phyloP scores from a whole-genome alignment of 495 filamentous ascomycete genomes.

The Penicillium verhagenii region DNA sequence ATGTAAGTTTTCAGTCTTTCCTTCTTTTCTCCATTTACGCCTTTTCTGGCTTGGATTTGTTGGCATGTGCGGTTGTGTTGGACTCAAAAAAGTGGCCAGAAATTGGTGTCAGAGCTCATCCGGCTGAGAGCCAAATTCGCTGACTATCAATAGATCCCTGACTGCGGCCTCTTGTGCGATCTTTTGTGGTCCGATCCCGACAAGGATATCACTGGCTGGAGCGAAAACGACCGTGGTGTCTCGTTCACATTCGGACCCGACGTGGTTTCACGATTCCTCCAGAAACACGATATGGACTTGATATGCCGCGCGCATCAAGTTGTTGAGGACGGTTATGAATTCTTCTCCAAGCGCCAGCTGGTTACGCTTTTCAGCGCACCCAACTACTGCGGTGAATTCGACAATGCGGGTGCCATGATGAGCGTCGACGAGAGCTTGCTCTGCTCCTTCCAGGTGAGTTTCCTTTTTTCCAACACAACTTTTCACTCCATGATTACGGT shows the following conservation, averaged over 20 bases:
- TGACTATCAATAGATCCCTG: constrained; percentile 80
- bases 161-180: constrained; percentile 96
- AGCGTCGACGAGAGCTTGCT: constrained; percentile 98
- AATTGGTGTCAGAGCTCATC: constrained; percentile 32
- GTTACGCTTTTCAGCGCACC: constrained; percentile 98
- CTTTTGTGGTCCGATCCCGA: constrained; percentile 98
- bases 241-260: constrained; percentile 99
- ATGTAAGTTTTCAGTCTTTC: constrained; percentile 83
- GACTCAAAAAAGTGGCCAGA: constrained; percentile 12
- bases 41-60: constrained; percentile 9
- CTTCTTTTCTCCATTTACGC: not conserved
- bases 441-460: constrained; percentile 92
- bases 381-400: constrained; percentile 99
- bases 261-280: constrained; percentile 95
- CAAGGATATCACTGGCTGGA: constrained; percentile 99
- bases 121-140: constrained; percentile 46
- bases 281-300: constrained; percentile 99
- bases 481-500: no score
- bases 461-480: constrained; percentile 16
- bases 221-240: constrained; percentile 97
- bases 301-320: constrained; percentile 99
- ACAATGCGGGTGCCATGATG: constrained; percentile 99
- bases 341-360: constrained; percentile 97
- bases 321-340: constrained; percentile 98
- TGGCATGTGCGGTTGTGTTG: constrained; percentile 4